phyloP scores from a whole-genome alignment of 306 rosid genomes.

The Parietaria judaica region DNA sequence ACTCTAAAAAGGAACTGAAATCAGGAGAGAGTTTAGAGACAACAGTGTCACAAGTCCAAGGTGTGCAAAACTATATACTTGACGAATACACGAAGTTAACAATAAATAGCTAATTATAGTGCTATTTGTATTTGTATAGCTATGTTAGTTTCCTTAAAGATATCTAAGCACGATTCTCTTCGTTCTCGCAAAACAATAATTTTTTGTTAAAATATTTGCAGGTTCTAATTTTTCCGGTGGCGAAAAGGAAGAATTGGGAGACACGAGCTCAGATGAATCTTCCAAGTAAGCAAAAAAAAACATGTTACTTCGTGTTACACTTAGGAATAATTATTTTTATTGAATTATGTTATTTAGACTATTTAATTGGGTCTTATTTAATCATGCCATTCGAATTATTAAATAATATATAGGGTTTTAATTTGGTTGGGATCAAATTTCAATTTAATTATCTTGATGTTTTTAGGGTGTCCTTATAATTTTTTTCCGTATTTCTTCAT shows the following conservation, averaged over 20 bases:
- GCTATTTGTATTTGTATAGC: too few species aligned
- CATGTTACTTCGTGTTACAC: not conserved
- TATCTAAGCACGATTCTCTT: not conserved
- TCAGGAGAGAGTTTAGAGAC: slow-evolving; percentile 30
- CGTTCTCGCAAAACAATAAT: slow-evolving; percentile 8
- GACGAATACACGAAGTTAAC: too few species aligned
- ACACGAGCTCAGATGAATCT: slow-evolving; percentile 26
- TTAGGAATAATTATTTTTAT: not conserved
- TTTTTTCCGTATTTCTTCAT: not conserved
- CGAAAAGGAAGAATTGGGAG: slow-evolving; percentile 28
- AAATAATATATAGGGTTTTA: not conserved
- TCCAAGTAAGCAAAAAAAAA: slow-evolving; percentile 22
- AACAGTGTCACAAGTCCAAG: slow-evolving; percentile 36
- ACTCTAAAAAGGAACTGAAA: slow-evolving; percentile 23
- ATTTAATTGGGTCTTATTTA: not conserved
- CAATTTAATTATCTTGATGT: not conserved
- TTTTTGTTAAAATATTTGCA: slow-evolving; percentile 20
- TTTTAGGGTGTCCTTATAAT: not conserved
- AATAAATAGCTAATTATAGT: too few species aligned
- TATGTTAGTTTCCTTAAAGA: too few species aligned
- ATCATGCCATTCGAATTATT: not conserved
- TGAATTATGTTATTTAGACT: not conserved
- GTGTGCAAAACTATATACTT: slow-evolving; percentile 22
- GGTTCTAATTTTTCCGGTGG: slow-evolving; percentile 29
- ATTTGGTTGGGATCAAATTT: not conserved